These are phyloP conservation scores for Komagataella pastoris DNA, from an alignment of 805 yeast species.

Conservation along the genomic window DNA sequence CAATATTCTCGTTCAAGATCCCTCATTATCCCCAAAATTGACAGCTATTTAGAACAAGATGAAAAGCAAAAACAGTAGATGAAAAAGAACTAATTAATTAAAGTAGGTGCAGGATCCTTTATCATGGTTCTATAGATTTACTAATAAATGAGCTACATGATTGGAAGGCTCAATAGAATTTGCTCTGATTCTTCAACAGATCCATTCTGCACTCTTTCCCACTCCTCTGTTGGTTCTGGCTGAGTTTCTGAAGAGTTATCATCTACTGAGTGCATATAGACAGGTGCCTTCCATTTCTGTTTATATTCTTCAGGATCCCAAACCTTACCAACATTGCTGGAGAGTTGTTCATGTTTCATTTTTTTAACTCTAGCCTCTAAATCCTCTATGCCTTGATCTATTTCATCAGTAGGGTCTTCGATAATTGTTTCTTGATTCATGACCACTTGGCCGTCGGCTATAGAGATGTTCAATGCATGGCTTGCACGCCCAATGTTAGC, in stretches of 20 bases:
- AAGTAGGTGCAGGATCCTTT: neutral
- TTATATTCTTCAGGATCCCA: conserved; percentile 21
- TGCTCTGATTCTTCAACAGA: neutral
- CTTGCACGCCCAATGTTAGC: conserved; percentile 63
- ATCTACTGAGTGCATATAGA: conserved; percentile 8
- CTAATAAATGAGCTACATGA: neutral
- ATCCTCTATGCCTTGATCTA: conserved; percentile 13
- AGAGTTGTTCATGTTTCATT: neutral
- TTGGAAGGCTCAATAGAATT: neutral
- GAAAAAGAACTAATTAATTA: neutral
- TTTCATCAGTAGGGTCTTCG: conserved; percentile 11
- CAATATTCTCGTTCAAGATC: neutral
- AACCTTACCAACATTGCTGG: conserved; percentile 17
- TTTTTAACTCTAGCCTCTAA: neutral
- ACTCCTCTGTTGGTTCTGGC: neutral
- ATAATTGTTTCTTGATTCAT: conserved; percentile 33
- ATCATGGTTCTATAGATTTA: neutral
- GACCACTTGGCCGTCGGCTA: conserved; percentile 68
- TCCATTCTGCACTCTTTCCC: neutral
- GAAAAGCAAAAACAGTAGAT: neutral
- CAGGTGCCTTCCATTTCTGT: conserved; percentile 6
- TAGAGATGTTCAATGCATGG: conserved; percentile 62
- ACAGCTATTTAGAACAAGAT: neutral
- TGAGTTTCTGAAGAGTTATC: conserved; percentile 13
- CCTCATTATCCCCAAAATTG: neutral